Evolutionary conservation across 306 rosid species (phyloP).

Genomic region (Clitoria ternatea): DNA sequence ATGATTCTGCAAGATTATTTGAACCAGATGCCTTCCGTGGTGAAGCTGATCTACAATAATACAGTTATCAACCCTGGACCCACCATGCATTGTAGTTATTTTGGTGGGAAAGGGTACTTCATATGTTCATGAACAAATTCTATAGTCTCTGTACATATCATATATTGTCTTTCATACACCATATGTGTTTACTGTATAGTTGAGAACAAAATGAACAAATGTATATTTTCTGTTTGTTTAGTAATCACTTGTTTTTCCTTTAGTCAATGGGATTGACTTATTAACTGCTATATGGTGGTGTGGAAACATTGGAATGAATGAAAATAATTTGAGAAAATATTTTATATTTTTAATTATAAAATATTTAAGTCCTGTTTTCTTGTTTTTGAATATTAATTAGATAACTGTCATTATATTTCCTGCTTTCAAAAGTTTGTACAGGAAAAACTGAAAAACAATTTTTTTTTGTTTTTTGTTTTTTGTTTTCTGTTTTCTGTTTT

Average conservation of each 20-base stretch:
- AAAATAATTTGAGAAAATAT: too few relatives aligned
- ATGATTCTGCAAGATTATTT: slow-evolving; percentile 83
- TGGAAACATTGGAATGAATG: too few relatives aligned
- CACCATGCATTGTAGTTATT: slow-evolving; percentile 12
- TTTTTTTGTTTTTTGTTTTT: too few relatives aligned
- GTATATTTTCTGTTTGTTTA: neutral
- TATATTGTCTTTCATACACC: neutral
- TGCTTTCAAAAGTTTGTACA: too few relatives aligned
- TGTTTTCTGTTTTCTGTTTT: too few relatives aligned
- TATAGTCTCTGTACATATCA: slow-evolving; percentile 20
- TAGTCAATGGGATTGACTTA: neutral
- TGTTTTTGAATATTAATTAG: too few relatives aligned
- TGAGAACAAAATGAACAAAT: slow-evolving; percentile 7
- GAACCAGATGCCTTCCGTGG: slow-evolving; percentile 98
- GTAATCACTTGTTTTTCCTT: neutral
- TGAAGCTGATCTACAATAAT: slow-evolving; percentile 51
- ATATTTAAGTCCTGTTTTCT: too few relatives aligned
- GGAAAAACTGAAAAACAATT: too few relatives aligned
- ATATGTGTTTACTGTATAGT: neutral
- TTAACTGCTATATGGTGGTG: too few relatives aligned
- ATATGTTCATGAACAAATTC: neutral
- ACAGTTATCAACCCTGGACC: neutral
- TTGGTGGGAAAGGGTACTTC: neutral
- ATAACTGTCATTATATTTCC: too few relatives aligned
- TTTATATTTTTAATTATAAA: too few relatives aligned